Evolutionary conservation across 768 basidiomycete species (phyloP).

Genomic region (Pseudohyphozyma bogoriensis): DNA sequence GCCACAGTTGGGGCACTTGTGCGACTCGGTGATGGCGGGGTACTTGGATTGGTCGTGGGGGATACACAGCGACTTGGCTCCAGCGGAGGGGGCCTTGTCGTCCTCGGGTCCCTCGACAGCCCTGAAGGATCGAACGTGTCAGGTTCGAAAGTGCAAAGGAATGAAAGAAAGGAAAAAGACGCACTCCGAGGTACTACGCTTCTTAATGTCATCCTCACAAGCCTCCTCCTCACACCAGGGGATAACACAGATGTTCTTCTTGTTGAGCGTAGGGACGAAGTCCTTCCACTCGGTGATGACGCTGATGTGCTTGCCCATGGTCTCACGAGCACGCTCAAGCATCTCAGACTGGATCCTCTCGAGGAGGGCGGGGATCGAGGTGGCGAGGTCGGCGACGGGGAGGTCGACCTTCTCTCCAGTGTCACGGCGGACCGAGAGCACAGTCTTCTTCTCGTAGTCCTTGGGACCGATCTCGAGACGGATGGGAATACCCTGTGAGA

Average conservation of each 20-base stretch:
- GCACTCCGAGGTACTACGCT: slow-evolving; percentile 74
- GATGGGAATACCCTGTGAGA: slow-evolving; percentile 74
- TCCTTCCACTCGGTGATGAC: slow-evolving; percentile 80
- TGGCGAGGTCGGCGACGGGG: slow-evolving; percentile 45
- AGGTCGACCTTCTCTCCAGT: slow-evolving; percentile 53
- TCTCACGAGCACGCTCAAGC: slow-evolving; percentile 64
- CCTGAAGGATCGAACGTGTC: slow-evolving; percentile 39
- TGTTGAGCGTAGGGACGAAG: slow-evolving; percentile 79
- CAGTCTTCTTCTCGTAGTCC: slow-evolving; percentile 73
- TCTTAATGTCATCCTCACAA: slow-evolving; percentile 98
- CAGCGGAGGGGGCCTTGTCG: slow-evolving; percentile 90
- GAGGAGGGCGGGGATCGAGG: slow-evolving; percentile 55
- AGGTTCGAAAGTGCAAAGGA: background rate
- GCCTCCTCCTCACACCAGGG: slow-evolving; percentile 92
- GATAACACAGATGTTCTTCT: slow-evolving; percentile 73
- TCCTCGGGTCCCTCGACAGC: slow-evolving; percentile 66
- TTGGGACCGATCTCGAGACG: slow-evolving; percentile 94
- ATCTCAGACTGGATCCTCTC: slow-evolving; percentile 81
- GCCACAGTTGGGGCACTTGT: slow-evolving; percentile 81
- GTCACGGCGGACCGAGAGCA: slow-evolving; percentile 72
- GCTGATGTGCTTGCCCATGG: slow-evolving; percentile 61
- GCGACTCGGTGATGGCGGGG: slow-evolving; percentile 64
- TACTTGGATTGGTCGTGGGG: slow-evolving; percentile 85
- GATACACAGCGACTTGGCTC: slow-evolving; percentile 92
- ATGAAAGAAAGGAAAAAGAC: slow-evolving; percentile 30